Conservation (phyloP, 2,329 filamentous ascomycete genomes). For the Colletotrichum sidae region DNA sequence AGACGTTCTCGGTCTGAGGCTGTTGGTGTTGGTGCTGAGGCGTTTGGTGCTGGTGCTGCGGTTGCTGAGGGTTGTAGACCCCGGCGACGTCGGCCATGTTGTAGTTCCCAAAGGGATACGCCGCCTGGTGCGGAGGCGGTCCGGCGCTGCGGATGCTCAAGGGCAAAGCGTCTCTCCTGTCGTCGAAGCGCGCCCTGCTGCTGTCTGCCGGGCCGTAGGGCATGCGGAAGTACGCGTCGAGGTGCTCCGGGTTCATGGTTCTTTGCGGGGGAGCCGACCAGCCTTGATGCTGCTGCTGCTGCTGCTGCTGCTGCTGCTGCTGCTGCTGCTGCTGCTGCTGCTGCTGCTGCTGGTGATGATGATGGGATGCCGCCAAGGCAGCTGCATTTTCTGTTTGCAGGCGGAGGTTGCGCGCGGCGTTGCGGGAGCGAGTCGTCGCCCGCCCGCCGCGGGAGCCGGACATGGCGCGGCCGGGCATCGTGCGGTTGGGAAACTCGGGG, state of each 20-base stretch:
- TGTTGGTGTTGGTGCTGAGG: not conserved
- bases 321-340: not conserved
- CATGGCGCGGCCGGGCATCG: constrained; percentile 45
- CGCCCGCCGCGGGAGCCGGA: constrained; percentile 50
- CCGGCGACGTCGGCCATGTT: constrained; percentile 30
- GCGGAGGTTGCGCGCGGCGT: constrained; percentile 15
- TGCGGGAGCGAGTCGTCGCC: constrained; percentile 42
- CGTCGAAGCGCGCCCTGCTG: constrained; percentile 1
- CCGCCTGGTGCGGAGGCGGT: constrained; percentile 7
- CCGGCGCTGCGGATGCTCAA: not conserved
- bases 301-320: not conserved
- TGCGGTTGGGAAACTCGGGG: constrained; percentile 40
- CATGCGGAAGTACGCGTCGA: not conserved
- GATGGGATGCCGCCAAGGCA: not conserved
- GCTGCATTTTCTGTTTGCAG: constrained; percentile 1
- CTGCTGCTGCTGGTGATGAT: not conserved
- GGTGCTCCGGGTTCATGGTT: not conserved
- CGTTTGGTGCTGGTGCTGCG: constrained; percentile 13
- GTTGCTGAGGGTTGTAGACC: constrained; percentile 22
- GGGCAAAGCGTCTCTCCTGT: not conserved
- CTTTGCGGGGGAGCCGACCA: too few relatives aligned
- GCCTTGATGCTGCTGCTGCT: not conserved
- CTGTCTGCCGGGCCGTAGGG: not conserved
- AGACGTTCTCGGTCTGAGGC: constrained; percentile 9
- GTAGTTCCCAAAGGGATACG: constrained; percentile 25